Conservation (phyloP, 1,284 basidiomycete species). For the Pseudozyma tsukubaensis region DNA sequence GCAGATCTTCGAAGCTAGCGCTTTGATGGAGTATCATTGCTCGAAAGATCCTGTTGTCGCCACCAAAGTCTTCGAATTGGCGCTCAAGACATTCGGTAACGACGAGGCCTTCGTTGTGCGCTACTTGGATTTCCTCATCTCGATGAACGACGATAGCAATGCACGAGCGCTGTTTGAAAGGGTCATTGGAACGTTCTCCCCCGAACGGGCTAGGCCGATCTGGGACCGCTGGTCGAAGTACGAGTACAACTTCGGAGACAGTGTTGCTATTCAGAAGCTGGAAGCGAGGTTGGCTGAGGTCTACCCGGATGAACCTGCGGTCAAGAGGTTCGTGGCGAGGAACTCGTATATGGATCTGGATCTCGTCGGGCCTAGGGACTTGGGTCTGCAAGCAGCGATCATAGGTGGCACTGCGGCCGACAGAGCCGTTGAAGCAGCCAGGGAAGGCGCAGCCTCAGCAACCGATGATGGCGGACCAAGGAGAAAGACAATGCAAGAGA, state of each 20-base stretch:
- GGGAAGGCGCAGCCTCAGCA: conserved; percentile 10
- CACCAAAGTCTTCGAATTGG: conserved; percentile 91
- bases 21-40: conserved; percentile 94
- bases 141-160: conserved; percentile 94
- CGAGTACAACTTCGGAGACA: conserved; percentile 93
- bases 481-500: conserved; percentile 58
- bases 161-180: conserved; percentile 95
- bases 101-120: conserved; percentile 82
- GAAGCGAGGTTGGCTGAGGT: conserved; percentile 87
- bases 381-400: conserved; percentile 74
- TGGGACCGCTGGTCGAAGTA: conserved; percentile 97
- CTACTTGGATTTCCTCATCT: conserved; percentile 92
- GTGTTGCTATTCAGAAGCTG: conserved; percentile 87
- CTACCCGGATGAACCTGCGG: conserved; percentile 86
- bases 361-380: conserved; percentile 86
- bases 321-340: conserved; percentile 89
- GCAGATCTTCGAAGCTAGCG: conserved; percentile 90
- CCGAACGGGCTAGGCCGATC: conserved; percentile 83
- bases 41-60: conserved; percentile 87
- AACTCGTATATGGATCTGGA: conserved; percentile 89
- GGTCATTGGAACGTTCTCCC: conserved; percentile 80
- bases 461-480: conserved; percentile 42
- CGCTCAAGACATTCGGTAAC: conserved; percentile 84
- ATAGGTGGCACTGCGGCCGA: conserved; percentile 47
- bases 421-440: conserved; percentile 44